Base-by-base conservation (phyloP, 805 yeast species). In the Wickerhamomyces rabaulensis region DNA sequence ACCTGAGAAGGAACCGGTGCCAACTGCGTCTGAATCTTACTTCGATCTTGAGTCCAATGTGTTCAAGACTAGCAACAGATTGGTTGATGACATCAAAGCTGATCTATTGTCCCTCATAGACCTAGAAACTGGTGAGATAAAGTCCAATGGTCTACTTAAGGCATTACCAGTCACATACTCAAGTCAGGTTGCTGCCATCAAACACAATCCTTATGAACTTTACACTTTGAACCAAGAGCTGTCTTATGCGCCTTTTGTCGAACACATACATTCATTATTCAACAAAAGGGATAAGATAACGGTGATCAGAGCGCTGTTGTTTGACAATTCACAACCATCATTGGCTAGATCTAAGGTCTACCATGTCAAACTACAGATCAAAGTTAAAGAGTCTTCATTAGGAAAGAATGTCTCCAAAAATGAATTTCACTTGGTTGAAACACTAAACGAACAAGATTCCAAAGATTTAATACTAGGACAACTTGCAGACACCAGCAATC, bases 41-140 rank as follows among this genome's bases (percentile, higher is more conserved):
- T 13, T 36, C 15, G 39, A 20, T 36, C 39, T 36, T 19, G 39
- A 36, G 16, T 22, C 20, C 17, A 40, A 43, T 2, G 48, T 51
- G 2, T 78, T 79, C 64, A 86, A 85, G 55, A 84, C 92, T 0
- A 64, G 82, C 6, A 85, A 85, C 55, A 68, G 92, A 45, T 68
- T 86, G 19, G 54, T 84, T 20, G 89, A 83, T 59, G 92, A 85
- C 56, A 58, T 85, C 26, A 66, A 75, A 44, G 72, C 69, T 26
- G 77, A 72, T 48, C 58, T 74, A 9, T 51, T 63, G 27, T 70
- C 72, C 49, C 46, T 58, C 2, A 16, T 46, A 9, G 50, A 49
- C 10, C 50, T 44, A 21, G 51, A 46, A 3, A 49, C 44, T 13
- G 39, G 43, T 10, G 48, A 40, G 7, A 51, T 50, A 13, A 38